phyloP scores from a whole-genome alignment of 164 flowering plant species.

The Brasenia schreberi region DNA sequence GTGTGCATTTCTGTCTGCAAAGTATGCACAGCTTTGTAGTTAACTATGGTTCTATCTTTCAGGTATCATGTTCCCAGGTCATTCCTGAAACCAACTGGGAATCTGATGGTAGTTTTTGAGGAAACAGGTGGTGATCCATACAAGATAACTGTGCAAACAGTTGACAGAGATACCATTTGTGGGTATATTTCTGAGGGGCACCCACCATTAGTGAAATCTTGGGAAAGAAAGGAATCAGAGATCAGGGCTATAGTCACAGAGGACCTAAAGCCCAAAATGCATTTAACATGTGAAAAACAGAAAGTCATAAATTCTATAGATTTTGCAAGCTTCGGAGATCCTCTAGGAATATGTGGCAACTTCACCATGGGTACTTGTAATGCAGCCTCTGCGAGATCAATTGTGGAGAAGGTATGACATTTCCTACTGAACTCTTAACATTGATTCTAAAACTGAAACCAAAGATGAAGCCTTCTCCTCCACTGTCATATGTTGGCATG shows the following conservation, averaged over 20 bases:
- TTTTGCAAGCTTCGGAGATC: slow-evolving; percentile 70
- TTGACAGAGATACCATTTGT: slow-evolving; percentile 59
- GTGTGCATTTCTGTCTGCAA: background rate
- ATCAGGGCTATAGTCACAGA: slow-evolving; percentile 16
- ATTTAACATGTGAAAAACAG: slow-evolving; percentile 37
- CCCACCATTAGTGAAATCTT: slow-evolving; percentile 43
- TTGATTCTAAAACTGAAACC: background rate
- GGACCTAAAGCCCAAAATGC: slow-evolving; percentile 21
- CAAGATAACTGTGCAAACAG: slow-evolving; percentile 23
- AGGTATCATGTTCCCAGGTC: slow-evolving; percentile 84
- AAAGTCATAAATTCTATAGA: slow-evolving; percentile 37
- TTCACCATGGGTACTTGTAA: slow-evolving; percentile 36
- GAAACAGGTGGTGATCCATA: slow-evolving; percentile 50
- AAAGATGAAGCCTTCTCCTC: too few species aligned
- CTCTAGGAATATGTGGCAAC: slow-evolving; percentile 52
- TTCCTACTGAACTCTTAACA: background rate
- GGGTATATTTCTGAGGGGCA: slow-evolving; percentile 35
- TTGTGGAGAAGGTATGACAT: slow-evolving; percentile 43
- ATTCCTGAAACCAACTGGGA: slow-evolving; percentile 50
- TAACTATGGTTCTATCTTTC: background rate
- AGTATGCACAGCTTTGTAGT: background rate
- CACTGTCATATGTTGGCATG: too few species aligned
- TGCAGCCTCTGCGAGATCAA: slow-evolving; percentile 17
- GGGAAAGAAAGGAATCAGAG: slow-evolving; percentile 25
- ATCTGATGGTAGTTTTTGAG: slow-evolving; percentile 69